phyloP scores from a whole-genome alignment of 2,329 filamentous ascomycete species.

The Fusarium sarcochroum region DNA sequence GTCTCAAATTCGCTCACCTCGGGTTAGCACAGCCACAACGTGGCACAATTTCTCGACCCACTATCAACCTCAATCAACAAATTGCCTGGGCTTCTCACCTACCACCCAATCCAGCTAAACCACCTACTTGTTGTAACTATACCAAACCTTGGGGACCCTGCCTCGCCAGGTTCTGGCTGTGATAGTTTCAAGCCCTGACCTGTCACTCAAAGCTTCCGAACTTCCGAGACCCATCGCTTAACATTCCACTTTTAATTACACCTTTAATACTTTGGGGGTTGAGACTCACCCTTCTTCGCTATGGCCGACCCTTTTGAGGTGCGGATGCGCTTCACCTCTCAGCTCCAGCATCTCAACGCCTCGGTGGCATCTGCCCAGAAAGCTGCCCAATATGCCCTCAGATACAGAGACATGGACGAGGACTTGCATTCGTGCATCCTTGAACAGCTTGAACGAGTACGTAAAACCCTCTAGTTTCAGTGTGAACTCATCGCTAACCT shows the following conservation, averaged over 20 bases:
- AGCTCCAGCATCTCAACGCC: constrained; percentile 91
- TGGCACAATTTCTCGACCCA: constrained; percentile 38
- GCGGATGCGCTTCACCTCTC: constrained; percentile 93
- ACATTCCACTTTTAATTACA: constrained; percentile 4
- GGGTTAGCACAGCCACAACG: constrained; percentile 35
- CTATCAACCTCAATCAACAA: constrained; percentile 41
- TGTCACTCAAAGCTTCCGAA: constrained; percentile 25
- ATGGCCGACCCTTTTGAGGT: constrained; percentile 95
- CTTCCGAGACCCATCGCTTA: constrained; percentile 18
- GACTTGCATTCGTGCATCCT: constrained; percentile 97
- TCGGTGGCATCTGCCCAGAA: constrained; percentile 91
- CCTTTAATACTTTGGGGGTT: background rate
- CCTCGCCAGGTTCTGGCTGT: constrained; percentile 28
- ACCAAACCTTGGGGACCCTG: constrained; percentile 18
- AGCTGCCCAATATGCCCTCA: constrained; percentile 93
- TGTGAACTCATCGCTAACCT: constrained; percentile 19
- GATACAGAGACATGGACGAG: constrained; percentile 94
- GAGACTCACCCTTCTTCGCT: constrained; percentile 27
- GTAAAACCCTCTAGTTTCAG: constrained; percentile 5
- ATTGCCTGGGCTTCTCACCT: constrained; percentile 22
- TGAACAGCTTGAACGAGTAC: constrained; percentile 89
- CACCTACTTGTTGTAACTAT: constrained; percentile 16
- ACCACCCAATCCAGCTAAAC: constrained; percentile 29
- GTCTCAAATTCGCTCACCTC: constrained; percentile 18
- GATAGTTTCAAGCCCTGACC: constrained; percentile 34